These are phyloP conservation scores for Colletotrichum acutatum DNA, from an alignment of 2,329 filamentous ascomycete species.

Conservation along the genomic window DNA sequence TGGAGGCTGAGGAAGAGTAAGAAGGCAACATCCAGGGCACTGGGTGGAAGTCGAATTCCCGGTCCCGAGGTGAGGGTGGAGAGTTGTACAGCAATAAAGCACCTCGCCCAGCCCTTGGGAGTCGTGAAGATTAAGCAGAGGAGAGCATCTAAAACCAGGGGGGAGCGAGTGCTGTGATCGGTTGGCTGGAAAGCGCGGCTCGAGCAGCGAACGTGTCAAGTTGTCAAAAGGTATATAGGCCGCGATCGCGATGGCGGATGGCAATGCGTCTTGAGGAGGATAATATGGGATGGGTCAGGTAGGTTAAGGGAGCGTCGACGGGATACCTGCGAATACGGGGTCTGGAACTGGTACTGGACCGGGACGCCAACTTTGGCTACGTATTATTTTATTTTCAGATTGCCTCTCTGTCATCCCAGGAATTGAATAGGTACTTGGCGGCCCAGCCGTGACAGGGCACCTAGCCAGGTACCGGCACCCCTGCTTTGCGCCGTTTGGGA, in stretches of 20 bases:
- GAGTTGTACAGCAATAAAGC: conserved; percentile 3
- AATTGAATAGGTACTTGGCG: not conserved
- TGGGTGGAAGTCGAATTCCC: conserved; percentile 17
- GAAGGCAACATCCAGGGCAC: conserved; percentile 65
- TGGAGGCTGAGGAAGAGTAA: conserved; percentile 64
- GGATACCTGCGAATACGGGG: not conserved
- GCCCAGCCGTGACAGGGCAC: not conserved
- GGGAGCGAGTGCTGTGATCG: conserved; percentile 2
- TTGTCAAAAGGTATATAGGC: not conserved
- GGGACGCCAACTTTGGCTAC: not conserved
- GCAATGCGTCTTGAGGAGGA: not conserved
- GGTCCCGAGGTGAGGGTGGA: conserved; percentile 26
- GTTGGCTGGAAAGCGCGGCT: not conserved
- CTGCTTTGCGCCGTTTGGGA: not conserved
- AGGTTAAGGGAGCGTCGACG: conserved; percentile 6
- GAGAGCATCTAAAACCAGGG: conserved; percentile 41
- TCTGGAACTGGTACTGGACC: not conserved
- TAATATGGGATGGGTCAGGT: not conserved
- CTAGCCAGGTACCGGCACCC: not conserved
- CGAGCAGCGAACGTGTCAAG: not conserved
- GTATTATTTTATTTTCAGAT: conserved; percentile 25
- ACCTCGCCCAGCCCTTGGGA: conserved; percentile 16
- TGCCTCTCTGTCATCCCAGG: not conserved
- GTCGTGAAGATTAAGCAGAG: conserved; percentile 42
- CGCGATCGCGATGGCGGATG: conserved; percentile 2